Evolutionary conservation across 345 rosid genomes (phyloP).

Genomic region (Boechera stricta): DNA sequence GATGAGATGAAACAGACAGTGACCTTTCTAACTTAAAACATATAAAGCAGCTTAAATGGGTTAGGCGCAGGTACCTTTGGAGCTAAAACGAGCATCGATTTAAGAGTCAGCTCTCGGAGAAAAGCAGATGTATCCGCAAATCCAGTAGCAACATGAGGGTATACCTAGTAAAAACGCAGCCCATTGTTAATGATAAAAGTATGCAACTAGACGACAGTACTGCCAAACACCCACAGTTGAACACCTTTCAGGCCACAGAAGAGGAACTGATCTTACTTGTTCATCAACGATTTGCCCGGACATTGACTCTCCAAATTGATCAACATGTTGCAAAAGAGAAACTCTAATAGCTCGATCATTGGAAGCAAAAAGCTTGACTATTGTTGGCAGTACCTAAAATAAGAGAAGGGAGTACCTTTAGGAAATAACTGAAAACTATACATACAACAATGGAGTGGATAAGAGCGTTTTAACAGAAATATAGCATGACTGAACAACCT

Average conservation of each 20-base stretch:
- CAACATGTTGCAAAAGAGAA: slow-evolving; percentile 94
- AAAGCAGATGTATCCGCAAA: slow-evolving; percentile 91
- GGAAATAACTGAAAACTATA: slow-evolving; percentile 32
- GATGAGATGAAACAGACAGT: background rate
- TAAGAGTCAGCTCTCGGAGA: slow-evolving; percentile 97
- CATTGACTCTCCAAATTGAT: slow-evolving; percentile 92
- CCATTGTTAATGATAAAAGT: slow-evolving; percentile 10
- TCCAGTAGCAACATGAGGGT: slow-evolving; percentile 92
- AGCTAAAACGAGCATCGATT: slow-evolving; percentile 94
- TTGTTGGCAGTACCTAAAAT: slow-evolving; percentile 78
- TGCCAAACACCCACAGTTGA: slow-evolving; percentile 1
- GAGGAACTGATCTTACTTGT: slow-evolving; percentile 60
- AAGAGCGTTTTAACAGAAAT: slow-evolving; percentile 20
- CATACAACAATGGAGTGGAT: background rate
- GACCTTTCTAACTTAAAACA: background rate
- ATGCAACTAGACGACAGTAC: background rate
- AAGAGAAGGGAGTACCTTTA: slow-evolving; percentile 37
- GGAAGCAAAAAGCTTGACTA: slow-evolving; percentile 88
- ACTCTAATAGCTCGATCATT: slow-evolving; percentile 95
- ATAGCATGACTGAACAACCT: slow-evolving; percentile 55
- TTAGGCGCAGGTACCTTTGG: slow-evolving; percentile 69
- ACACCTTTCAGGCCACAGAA: slow-evolving; percentile 28
- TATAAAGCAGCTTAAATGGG: slow-evolving; percentile 4
- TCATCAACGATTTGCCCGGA: slow-evolving; percentile 90
- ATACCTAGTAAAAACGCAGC: slow-evolving; percentile 61